Percentiles rank a stretch among this genome's conserved stretches.
Conservation (phyloP, 345 rosid species). For the Eutrema japonicum region DNA sequence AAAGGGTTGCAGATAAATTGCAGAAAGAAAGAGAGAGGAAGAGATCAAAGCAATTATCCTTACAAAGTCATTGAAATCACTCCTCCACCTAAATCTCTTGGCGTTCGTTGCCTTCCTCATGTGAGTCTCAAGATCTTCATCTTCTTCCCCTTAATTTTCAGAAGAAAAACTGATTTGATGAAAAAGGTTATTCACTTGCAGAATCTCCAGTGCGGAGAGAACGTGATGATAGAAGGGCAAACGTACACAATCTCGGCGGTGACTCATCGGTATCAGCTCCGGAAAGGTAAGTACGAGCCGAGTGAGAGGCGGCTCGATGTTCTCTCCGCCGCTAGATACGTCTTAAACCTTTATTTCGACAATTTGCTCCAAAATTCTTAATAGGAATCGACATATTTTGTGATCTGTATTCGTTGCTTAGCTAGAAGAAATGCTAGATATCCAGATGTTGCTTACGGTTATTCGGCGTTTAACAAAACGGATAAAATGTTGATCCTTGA, state of each 20-base stretch:
- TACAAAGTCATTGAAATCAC: constrained; percentile 92
- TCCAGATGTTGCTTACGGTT: no score
- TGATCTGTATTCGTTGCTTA: no score
- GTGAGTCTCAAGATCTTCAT: constrained; percentile 47
- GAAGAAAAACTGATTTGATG: neutral
- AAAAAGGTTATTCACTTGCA: constrained; percentile 34
- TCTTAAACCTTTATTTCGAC: constrained; percentile 75
- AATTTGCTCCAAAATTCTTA: constrained; percentile 73
- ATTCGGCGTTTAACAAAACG: no score
- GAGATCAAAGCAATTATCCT: constrained; percentile 56
- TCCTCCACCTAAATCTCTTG: constrained; percentile 92
- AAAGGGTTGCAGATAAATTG: constrained; percentile 51
- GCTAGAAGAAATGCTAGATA: no score
- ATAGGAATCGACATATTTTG: neutral
- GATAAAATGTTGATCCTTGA: no score
- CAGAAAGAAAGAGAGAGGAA: constrained; percentile 74
- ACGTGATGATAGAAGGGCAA: constrained; percentile 86
- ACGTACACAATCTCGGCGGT: constrained; percentile 78
- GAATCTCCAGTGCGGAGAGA: constrained; percentile 91
- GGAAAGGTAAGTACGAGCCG: constrained; percentile 87
- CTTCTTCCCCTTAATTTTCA: neutral
- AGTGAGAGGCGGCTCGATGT: constrained; percentile 92
- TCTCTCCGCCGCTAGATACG: constrained; percentile 76
- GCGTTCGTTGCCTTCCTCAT: constrained; percentile 80
- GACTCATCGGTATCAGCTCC: constrained; percentile 86